Conservation (phyloP, 306 rosid genomes). For the Pyrus pyrifolia region DNA sequence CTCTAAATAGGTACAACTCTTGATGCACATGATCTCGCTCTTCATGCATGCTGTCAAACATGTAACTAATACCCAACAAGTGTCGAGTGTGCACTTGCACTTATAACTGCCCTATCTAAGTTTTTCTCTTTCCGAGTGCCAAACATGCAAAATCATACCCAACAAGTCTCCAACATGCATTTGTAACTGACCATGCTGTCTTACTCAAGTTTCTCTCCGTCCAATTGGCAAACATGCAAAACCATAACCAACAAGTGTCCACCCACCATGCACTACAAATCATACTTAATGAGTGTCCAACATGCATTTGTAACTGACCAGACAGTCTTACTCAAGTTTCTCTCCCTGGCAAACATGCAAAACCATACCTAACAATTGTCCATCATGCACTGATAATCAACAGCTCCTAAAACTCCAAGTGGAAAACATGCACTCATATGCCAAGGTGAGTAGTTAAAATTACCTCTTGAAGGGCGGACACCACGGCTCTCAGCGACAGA, state of each 20-base stretch:
- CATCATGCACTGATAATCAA: neutral
- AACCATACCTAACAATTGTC: neutral
- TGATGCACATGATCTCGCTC: no score
- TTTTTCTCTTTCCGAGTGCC: no score
- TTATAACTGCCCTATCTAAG: no score
- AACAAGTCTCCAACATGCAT: neutral
- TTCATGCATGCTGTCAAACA: no score
- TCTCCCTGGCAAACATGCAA: neutral
- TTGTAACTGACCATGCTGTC: neutral
- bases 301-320: neutral
- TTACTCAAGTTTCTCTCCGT: neutral
- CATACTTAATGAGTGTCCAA: neutral
- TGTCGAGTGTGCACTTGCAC: no score
- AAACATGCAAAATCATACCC: no score
- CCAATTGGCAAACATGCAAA: neutral
- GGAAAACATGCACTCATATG: neutral
- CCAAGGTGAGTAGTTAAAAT: neutral
- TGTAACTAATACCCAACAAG: no score
- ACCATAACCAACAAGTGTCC: neutral
- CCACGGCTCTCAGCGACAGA: conserved; percentile 58
- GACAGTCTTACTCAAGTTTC: fast-evolving
- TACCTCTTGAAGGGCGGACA: conserved; percentile 67
- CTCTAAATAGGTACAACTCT: no score
- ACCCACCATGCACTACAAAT: neutral
- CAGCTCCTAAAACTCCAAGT: neutral